Base-by-base conservation (phyloP, 2,329 filamentous ascomycete species). In the Alternaria consortialis region DNA sequence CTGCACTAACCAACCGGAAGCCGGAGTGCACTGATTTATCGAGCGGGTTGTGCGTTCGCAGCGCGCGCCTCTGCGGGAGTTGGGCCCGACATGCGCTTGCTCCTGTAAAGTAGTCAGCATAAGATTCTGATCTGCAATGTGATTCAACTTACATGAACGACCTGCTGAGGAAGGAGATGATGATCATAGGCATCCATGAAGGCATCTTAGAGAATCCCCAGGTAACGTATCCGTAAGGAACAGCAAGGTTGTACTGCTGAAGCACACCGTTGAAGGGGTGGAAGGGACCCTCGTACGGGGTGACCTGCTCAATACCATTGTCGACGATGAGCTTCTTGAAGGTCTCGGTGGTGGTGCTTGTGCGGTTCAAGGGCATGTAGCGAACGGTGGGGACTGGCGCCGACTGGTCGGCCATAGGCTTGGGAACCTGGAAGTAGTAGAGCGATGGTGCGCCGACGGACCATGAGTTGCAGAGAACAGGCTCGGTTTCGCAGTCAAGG, bases 171-270 rank as follows among this genome's bases (percentile, higher is more conserved):
- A 94, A 88, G 54, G 89, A 91, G 69, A 94, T 84, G 50, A 87
- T 76, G 68, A 94, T 84, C 91, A 94, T 94, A 74, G 93, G 88
- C 56, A 87, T 80, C 91, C 91, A 94, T 69, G 84, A 88, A 3
- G 88, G 88, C 66, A 89, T 82, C 76, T 83, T 80, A 34, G 83
- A 80, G 72, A 90, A 84, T 31, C 73, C 83, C 86, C 87, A 93
- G 69, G 92, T 83, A 53, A 85, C 68, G 75, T 91, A 93, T 58
- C 85, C 91, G 43, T 90, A 79, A 39, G 90, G 89, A 53, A 90
- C 79, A 32, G 85, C 82, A 31, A 92, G 71, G 65, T 86, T 84
- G 65, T 86, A 84, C 81, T 91, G 80, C 61, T 87, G 88, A 42
- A 91, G 80, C 63, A 82, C 80, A 64, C 91, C 90, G 72, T 92